Percentiles rank a stretch among this genome's conserved stretches.
These are phyloP conservation scores for Clitopilus hobsonii DNA, from an alignment of 768 basidiomycete genomes.

Conservation along the genomic window DNA sequence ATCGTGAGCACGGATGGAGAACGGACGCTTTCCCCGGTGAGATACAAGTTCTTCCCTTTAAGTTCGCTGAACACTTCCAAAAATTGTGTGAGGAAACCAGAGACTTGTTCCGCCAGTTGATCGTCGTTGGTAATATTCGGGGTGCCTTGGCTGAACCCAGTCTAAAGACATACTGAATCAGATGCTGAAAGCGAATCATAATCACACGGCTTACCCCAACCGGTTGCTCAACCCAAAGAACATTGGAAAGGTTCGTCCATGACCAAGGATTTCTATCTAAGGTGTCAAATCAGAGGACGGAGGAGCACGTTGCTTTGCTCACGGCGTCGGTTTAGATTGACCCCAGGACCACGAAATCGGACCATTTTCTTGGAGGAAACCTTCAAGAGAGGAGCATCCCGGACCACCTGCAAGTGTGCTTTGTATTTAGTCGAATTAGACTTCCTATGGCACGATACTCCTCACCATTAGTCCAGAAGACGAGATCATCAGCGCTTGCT, in stretches of 20 bases:
- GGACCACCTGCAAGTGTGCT: constrained; percentile 67
- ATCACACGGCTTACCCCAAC: constrained; percentile 40
- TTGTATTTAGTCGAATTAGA: too few species aligned
- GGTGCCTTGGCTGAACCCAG: constrained; percentile 65
- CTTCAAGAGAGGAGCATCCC: constrained; percentile 66
- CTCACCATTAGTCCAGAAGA: constrained; percentile 56
- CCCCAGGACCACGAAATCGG: constrained; percentile 57
- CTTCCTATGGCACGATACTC: too few species aligned
- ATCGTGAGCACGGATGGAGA: background rate
- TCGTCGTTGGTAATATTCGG: constrained; percentile 59
- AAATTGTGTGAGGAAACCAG: constrained; percentile 61
- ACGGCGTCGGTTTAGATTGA: constrained; percentile 27
- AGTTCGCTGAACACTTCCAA: constrained; percentile 61
- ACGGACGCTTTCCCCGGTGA: constrained; percentile 65
- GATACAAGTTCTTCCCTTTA: constrained; percentile 62
- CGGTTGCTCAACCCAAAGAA: constrained; percentile 70
- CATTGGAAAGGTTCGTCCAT: constrained; percentile 68
- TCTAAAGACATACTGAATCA: constrained; percentile 21
- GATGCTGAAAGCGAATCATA: background rate
- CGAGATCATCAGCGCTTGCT: constrained; percentile 52
- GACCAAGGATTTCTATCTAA: constrained; percentile 47
- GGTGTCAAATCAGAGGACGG: background rate
- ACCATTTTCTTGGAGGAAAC: constrained; percentile 64
- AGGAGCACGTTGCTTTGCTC: background rate
- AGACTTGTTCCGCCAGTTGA: constrained; percentile 46